A percentile compares a stretch with the other conserved stretches of the same genome.
phyloP scores from a whole-genome alignment of 495 filamentous ascomycete species.

The Aeminium ludgeri region DNA sequence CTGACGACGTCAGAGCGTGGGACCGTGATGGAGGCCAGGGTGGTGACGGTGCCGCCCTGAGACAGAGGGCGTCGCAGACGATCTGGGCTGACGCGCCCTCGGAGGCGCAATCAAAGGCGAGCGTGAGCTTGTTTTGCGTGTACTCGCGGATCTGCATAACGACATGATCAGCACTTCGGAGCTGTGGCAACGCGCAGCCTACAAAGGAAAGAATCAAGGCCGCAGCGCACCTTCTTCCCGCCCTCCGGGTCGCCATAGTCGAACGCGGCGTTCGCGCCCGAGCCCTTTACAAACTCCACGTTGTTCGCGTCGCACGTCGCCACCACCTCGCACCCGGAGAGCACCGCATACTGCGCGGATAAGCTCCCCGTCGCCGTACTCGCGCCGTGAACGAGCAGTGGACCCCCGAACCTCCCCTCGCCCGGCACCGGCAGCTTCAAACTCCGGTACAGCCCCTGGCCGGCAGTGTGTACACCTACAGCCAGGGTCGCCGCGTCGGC shows the following conservation, averaged over 20 bases:
- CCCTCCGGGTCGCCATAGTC: slow-evolving; percentile 35
- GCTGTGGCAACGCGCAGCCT: no score
- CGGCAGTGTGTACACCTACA: slow-evolving; percentile 35
- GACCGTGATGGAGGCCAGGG: slow-evolving; percentile 18
- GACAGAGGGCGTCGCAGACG: slow-evolving; percentile 19
- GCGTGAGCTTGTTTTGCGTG: slow-evolving; percentile 19
- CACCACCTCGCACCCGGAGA: no score
- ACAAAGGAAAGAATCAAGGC: no score
- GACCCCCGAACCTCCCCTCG: slow-evolving; percentile 15
- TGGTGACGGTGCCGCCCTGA: slow-evolving; percentile 17
- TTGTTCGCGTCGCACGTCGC: no score
- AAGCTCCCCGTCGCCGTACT: slow-evolving; percentile 34
- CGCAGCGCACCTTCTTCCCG: slow-evolving; percentile 31
- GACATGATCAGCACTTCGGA: no score
- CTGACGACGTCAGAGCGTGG: slow-evolving; percentile 22
- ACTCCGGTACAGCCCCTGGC: slow-evolving; percentile 32
- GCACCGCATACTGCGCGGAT: slow-evolving; percentile 40
- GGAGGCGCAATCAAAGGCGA: slow-evolving; percentile 24
- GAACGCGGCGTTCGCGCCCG: slow-evolving; percentile 36
- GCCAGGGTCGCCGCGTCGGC: slow-evolving; percentile 40
- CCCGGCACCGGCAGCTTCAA: slow-evolving; percentile 27
- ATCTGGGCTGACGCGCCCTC: slow-evolving; percentile 18
- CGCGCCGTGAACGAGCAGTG: slow-evolving; percentile 39
- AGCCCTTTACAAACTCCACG: slow-evolving; percentile 33
- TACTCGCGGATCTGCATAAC: slow-evolving; percentile 19